phyloP scores from a whole-genome alignment of 2,329 filamentous ascomycete species.

The Aspergillus sp. region DNA sequence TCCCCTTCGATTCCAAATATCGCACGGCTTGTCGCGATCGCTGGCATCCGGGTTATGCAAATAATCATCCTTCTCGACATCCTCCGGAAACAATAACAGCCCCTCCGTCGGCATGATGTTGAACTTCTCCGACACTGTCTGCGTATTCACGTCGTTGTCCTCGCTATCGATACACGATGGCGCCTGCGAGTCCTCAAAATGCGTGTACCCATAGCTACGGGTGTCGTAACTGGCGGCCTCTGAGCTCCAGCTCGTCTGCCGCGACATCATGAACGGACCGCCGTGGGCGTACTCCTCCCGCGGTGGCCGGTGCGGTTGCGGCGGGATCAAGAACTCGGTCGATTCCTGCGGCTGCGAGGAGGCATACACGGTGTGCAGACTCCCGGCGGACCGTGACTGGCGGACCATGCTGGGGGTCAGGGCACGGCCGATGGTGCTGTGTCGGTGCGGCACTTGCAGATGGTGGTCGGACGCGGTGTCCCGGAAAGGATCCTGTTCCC shows the following conservation, averaged over 20 bases:
- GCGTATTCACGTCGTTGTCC: slow-evolving; percentile 65
- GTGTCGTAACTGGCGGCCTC: slow-evolving; percentile 56
- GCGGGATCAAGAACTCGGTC: slow-evolving; percentile 38
- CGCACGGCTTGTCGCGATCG: slow-evolving; percentile 61
- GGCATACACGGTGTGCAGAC: slow-evolving; percentile 45
- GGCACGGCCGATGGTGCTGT: slow-evolving; percentile 21
- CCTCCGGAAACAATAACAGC: slow-evolving; percentile 66
- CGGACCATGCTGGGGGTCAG: slow-evolving; percentile 15
- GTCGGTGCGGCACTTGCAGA: slow-evolving; percentile 3
- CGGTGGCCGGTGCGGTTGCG: slow-evolving; percentile 48
- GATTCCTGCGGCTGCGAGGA: slow-evolving; percentile 50
- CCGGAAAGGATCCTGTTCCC: slow-evolving; percentile 52
- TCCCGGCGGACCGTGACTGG: slow-evolving; percentile 23
- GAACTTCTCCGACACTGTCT: slow-evolving; percentile 72
- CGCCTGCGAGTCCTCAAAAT: slow-evolving; percentile 60
- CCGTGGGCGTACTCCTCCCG: slow-evolving; percentile 50
- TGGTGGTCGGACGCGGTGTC: slow-evolving; percentile 31
- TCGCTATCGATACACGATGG: slow-evolving; percentile 63
- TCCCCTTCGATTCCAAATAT: slow-evolving; percentile 65
- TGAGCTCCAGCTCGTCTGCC: slow-evolving; percentile 65
- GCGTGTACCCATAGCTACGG: slow-evolving; percentile 50
- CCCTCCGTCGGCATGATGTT: slow-evolving; percentile 69
- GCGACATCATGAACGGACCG: slow-evolving; percentile 51
- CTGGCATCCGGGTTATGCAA: slow-evolving; percentile 68
- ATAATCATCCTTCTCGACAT: slow-evolving; percentile 72